Evolutionary conservation across 1,139 yeast species (phyloP).

Genomic region (Candida buenavistaensis): DNA sequence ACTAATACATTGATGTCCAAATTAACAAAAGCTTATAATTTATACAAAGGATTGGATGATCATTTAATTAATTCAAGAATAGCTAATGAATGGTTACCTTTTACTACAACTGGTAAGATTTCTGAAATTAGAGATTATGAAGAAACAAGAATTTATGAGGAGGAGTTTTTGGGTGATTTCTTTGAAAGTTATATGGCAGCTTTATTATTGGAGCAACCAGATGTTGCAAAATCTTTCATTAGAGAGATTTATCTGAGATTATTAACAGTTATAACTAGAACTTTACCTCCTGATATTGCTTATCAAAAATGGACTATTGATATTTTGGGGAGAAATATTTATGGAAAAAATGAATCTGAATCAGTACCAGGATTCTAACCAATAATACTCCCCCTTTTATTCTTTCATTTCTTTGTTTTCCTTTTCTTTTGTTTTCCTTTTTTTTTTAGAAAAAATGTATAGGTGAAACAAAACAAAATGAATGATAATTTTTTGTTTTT

Average conservation of each 20-base stretch:
- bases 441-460: no score
- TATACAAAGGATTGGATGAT: slow-evolving; percentile 39
- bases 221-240: slow-evolving; percentile 37
- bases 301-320: slow-evolving; percentile 18
- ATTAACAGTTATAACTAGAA: slow-evolving; percentile 19
- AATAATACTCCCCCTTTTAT: slow-evolving; percentile 14
- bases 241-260: slow-evolving; percentile 33
- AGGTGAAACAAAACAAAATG: slow-evolving; percentile 1
- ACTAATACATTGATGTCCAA: slow-evolving; percentile 43
- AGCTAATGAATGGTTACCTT: slow-evolving; percentile 25
- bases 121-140: slow-evolving; percentile 18
- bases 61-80: slow-evolving; percentile 21
- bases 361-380: no score
- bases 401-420: no score
- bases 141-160: slow-evolving; percentile 34
- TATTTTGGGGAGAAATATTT: slow-evolving; percentile 17
- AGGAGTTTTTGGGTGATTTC: slow-evolving; percentile 46
- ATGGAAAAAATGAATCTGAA: slow-evolving; percentile 9
- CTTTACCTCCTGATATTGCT: slow-evolving; percentile 18
- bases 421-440: no score
- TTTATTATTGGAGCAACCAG: slow-evolving; percentile 39
- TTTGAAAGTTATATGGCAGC: slow-evolving; percentile 50
- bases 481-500: not conserved
- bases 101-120: slow-evolving; percentile 19
- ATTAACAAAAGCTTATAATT: slow-evolving; percentile 37